These are phyloP conservation scores for Paecilomyces niveus DNA, from an alignment of 2,329 filamentous ascomycete species.

Conservation along the genomic window DNA sequence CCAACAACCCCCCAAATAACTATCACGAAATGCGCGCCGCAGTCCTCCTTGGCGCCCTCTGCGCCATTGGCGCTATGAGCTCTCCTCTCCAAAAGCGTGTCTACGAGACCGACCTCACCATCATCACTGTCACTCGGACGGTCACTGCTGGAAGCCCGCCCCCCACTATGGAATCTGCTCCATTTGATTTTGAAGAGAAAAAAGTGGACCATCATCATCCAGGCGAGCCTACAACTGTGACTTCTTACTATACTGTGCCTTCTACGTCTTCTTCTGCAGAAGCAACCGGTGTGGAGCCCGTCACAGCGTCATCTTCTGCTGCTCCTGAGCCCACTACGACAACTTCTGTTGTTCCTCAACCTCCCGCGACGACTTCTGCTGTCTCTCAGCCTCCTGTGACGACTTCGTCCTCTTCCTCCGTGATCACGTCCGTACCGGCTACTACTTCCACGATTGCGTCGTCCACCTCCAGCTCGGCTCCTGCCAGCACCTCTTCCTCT, in stretches of 20 bases:
- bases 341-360: constrained; percentile 1
- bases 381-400: too few species aligned
- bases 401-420: constrained; percentile 1
- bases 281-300: not conserved
- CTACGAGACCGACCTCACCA: constrained; percentile 29
- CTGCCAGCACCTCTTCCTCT: constrained; percentile 1
- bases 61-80: constrained; percentile 26
- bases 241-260: not conserved
- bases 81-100: constrained; percentile 27
- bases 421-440: not conserved
- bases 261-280: not conserved
- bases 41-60: constrained; percentile 28
- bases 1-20: constrained; percentile 4
- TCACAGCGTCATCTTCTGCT: not conserved
- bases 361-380: constrained; percentile 1
- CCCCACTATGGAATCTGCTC: not conserved
- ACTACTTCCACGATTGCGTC: constrained; percentile 3
- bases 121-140: constrained; percentile 30
- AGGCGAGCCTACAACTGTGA: constrained; percentile 2
- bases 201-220: not conserved
- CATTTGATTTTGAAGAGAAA: not conserved
- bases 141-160: constrained; percentile 15
- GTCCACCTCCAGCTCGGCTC: constrained; percentile 6
- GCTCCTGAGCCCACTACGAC: not conserved
- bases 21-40: constrained; percentile 25